These are phyloP conservation scores for Nannizzia gypsea DNA, from an alignment of 2,329 filamentous ascomycete species.

Conservation along the genomic window DNA sequence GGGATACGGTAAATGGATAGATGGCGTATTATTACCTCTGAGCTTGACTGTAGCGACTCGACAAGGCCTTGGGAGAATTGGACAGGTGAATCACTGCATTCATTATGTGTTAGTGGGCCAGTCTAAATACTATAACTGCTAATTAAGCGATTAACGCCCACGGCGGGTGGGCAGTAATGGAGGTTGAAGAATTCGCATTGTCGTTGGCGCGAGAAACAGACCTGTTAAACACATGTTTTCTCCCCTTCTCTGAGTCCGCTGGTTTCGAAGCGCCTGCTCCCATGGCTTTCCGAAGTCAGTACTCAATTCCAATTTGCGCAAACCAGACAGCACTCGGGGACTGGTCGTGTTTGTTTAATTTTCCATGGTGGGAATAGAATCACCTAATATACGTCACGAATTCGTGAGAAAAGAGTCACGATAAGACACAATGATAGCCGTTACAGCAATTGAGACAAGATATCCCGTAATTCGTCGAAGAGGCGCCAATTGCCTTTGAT, in stretches of 20 bases:
- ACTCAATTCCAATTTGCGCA: neutral
- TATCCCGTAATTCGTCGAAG: neutral
- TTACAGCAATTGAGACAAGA: neutral
- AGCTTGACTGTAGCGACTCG: constrained; percentile 68
- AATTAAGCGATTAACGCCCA: neutral
- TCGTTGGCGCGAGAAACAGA: constrained; percentile 27
- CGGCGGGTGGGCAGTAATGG: neutral
- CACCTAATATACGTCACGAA: neutral
- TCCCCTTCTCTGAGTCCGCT: constrained; percentile 32
- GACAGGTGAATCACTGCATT: constrained; percentile 47
- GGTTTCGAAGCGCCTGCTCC: constrained; percentile 53
- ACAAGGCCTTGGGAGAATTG: constrained; percentile 71
- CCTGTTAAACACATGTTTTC: constrained; percentile 53
- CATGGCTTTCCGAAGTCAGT: constrained; percentile 31
- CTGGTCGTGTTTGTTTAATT: neutral
- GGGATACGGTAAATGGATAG: constrained; percentile 3
- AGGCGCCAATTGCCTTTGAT: neutral
- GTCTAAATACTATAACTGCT: neutral
- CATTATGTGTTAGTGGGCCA: constrained; percentile 16
- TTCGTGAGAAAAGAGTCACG: neutral
- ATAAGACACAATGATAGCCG: neutral
- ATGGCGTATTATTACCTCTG: constrained; percentile 50
- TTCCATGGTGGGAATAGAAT: neutral
- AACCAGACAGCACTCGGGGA: neutral
- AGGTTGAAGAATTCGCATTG: neutral